Percentiles rank a stretch among this genome's conserved stretches.
These are phyloP conservation scores for Apiospora aurea DNA, from an alignment of 2,329 filamentous ascomycete species.

Conservation along the genomic window DNA sequence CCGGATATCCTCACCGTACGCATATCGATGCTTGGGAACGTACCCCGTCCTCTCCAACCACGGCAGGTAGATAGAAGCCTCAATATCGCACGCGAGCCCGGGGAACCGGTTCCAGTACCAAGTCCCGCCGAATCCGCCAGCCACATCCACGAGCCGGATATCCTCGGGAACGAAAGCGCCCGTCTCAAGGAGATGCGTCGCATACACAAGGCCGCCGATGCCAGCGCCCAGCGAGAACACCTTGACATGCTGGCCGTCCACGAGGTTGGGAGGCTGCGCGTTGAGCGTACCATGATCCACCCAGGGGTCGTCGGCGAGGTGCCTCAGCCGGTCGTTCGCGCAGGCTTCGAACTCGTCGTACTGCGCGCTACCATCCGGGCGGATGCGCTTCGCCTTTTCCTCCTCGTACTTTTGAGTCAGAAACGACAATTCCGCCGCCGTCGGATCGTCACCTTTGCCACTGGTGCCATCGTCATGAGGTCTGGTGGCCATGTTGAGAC, in stretches of 20 bases:
- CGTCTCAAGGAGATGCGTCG: conserved; percentile 44
- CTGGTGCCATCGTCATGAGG: background rate
- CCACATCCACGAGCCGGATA: conserved; percentile 50
- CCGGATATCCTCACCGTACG: conserved; percentile 48
- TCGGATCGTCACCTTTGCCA: background rate
- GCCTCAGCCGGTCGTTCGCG: background rate
- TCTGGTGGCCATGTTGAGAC: background rate
- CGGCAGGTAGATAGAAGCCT: conserved; percentile 66
- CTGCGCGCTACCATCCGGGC: background rate
- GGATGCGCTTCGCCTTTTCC: background rate
- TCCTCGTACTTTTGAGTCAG: conserved; percentile 16
- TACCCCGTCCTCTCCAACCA: conserved; percentile 66
- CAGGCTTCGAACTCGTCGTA: background rate
- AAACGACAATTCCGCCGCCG: background rate
- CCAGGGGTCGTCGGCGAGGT: background rate
- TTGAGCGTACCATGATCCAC: background rate
- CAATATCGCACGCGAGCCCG: conserved; percentile 62
- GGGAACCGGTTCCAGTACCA: conserved; percentile 62
- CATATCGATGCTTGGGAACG: conserved; percentile 58
- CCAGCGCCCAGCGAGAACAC: conserved; percentile 41
- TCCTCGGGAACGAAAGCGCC: conserved; percentile 44
- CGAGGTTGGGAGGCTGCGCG: background rate
- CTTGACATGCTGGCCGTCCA: conserved; percentile 24
- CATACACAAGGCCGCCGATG: conserved; percentile 35
- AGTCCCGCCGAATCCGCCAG: conserved; percentile 55